Base-by-base conservation (phyloP, 805 yeast species). In the Candida wancherniae region DNA sequence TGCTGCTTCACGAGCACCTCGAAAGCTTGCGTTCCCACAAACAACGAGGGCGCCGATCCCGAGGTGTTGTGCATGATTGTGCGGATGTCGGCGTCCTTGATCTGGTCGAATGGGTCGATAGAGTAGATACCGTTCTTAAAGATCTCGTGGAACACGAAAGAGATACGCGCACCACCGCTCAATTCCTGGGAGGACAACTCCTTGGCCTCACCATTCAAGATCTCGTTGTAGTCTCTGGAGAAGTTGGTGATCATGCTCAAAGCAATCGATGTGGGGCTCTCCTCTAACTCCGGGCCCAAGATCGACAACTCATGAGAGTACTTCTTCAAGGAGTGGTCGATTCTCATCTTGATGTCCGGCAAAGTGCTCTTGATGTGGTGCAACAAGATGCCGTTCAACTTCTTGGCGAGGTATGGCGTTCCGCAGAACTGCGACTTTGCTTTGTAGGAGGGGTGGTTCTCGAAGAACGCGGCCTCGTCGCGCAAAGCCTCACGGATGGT, bases 161-260 rank as follows among this genome's bases (percentile, higher is more conserved):
- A 80, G 40, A 90, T 84, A 71, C 98, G 83, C 0, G 98, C 98
- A 61, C 95, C 98, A 55, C 98, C 98, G 44, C 95, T 83, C 46
- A 92, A 73, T 63, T 92, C 98, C 50, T 80, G 75, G 7, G 88
- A 77, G 6, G 94, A 77, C 44, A 92, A 69, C 51, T 92, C 98
- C 57, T 77, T 84, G 15, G 92, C 81, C 57, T 85, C 90, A 63
- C 98, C 98, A 50, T 84, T 92, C 47, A 92, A 67, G 24, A 90
- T 84, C 10, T 92, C 90, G 39, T 77, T 80, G 62, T 87, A 92
- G 55, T 88, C 97, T 55, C 84, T 86, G 44, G 90, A 72, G 52
- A 92, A 86, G 57, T 84, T 94, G 11, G 97, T 87, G 50, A 92
- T 92, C 67, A 87, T 84, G 54, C 79, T 82, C 39, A 92, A 72